These are phyloP conservation scores for Westerdykella ornata DNA, from an alignment of 2,329 filamentous ascomycete genomes.

Conservation along the genomic window DNA sequence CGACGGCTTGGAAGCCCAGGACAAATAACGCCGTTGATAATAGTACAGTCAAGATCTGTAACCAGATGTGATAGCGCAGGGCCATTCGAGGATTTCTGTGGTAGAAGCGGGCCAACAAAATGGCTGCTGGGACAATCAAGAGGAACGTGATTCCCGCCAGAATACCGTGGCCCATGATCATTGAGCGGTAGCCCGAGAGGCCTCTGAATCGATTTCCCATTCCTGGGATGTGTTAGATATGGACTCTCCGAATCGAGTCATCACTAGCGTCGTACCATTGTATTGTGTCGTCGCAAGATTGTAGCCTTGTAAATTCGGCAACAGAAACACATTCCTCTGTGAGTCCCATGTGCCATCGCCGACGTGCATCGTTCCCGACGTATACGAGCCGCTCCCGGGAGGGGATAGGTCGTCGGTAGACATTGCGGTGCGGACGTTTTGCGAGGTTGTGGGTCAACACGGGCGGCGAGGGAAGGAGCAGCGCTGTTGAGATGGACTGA, in stretches of 20 bases:
- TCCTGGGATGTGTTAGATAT: constrained; percentile 44
- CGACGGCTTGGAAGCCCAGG: constrained; percentile 72
- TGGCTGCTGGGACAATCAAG: constrained; percentile 64
- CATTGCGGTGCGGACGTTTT: constrained; percentile 14
- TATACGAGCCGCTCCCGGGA: constrained; percentile 66
- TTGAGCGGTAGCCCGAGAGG: constrained; percentile 60
- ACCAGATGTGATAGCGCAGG: constrained; percentile 64
- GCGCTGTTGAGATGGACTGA: not conserved
- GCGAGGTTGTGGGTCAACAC: not conserved
- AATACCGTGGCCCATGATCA: constrained; percentile 66
- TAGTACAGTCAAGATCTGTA: constrained; percentile 62
- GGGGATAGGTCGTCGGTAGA: constrained; percentile 50
- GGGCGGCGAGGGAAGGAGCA: not conserved
- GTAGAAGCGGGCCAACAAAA: constrained; percentile 68
- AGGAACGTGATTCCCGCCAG: constrained; percentile 68
- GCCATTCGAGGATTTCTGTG: constrained; percentile 55
- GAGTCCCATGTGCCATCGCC: constrained; percentile 83
- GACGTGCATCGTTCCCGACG: constrained; percentile 66
- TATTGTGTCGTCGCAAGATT: constrained; percentile 79
- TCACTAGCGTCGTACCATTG: constrained; percentile 55
- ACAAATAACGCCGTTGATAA: constrained; percentile 66
- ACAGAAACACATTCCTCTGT: constrained; percentile 65
- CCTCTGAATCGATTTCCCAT: constrained; percentile 76
- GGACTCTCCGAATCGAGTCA: not conserved
- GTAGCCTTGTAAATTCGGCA: constrained; percentile 68